phyloP scores from a whole-genome alignment of 1,284 basidiomycete genomes.

The Ganoderma leucocontextum region DNA sequence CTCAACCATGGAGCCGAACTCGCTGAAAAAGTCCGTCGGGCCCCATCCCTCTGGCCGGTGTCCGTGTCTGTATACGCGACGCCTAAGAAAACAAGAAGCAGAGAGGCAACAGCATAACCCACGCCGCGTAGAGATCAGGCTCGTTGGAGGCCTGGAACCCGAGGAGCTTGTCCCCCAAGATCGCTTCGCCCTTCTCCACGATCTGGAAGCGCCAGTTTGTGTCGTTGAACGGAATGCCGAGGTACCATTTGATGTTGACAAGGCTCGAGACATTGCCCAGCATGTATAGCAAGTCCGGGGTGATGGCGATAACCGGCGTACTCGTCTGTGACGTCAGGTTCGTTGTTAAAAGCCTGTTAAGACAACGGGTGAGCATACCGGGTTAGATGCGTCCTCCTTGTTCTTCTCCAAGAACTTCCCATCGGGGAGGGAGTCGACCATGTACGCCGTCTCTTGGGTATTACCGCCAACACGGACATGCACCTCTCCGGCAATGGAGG shows the following conservation, averaged over 20 bases:
- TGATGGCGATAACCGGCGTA: conserved; percentile 53
- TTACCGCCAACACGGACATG: conserved; percentile 76
- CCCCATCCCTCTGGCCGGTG: conserved; percentile 28
- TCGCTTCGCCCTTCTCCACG: conserved; percentile 52
- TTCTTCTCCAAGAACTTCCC: conserved; percentile 60
- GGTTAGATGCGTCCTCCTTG: conserved; percentile 46
- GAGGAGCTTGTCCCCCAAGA: conserved; percentile 65
- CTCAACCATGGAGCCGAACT: conserved; percentile 53
- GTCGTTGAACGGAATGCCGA: conserved; percentile 59
- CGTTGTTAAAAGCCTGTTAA: neutral
- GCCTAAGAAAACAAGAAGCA: neutral
- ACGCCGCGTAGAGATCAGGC: conserved; percentile 63
- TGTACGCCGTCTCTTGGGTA: conserved; percentile 66
- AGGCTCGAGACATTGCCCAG: conserved; percentile 51
- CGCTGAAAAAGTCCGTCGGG: conserved; percentile 36
- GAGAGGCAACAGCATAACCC: neutral
- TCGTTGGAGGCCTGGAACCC: conserved; percentile 71
- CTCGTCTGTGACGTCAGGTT: conserved; percentile 36
- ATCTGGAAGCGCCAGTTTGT: conserved; percentile 60
- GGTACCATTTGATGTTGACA: conserved; percentile 31
- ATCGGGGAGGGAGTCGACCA: conserved; percentile 53
- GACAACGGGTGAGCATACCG: conserved; percentile 41
- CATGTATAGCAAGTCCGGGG: conserved; percentile 50
- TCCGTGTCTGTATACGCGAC: conserved; percentile 20
- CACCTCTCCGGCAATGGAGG: conserved; percentile 60